Base-by-base conservation (phyloP, 345 rosid species). In the Populus simonii region DNA sequence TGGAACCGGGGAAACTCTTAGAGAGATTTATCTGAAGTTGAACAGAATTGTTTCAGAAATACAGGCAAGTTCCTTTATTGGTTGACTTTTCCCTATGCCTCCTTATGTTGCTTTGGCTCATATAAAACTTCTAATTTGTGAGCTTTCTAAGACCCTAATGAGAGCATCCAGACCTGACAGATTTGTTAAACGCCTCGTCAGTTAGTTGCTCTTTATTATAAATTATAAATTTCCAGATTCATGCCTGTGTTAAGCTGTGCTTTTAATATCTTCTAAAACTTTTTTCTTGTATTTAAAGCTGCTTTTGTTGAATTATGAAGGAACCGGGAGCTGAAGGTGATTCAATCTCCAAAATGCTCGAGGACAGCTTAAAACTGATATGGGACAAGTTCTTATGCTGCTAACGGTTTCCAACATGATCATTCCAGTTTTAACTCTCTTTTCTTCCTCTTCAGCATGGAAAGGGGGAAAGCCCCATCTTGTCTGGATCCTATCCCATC, bases 21-120 rank as follows among this genome's bases (percentile, higher is more conserved):
- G 75, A 62, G 93, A 89, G 74, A 75, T 84, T 79, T 35, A 20
- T 22, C 39, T 92, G 70, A 85, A 84, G 70, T 83, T 91, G 83
- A 87, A 85, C 80, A 88, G 86, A 71, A 12, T 94, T 2, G 78
- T 80, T 73, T 83, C 87, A 72, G 83, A 81, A 75, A 70, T 80
- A 1, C 79, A 31, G 79, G 89, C 51, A 78, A 83, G 51, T 72
- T 38, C 68, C 74, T 5, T 39, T 66, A 75, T 3, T 67, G 17
- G 12, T 70, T 73, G n/a, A 35, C 31, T 61, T 53, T 31, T 22
- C 4, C 13, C 18, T 55, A 12, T 15, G 29, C 17, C 35, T 33
- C 4, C 35, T 33, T 4, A 33, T 33, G 35, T 33, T 33, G 35
- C 35, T 33, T 33, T 33, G 35, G 35, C 35, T 33, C 35, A 33